Evolutionary conservation across 2,329 filamentous ascomycete species (phyloP).

Genomic region (Arthrobotrys musiformis): DNA sequence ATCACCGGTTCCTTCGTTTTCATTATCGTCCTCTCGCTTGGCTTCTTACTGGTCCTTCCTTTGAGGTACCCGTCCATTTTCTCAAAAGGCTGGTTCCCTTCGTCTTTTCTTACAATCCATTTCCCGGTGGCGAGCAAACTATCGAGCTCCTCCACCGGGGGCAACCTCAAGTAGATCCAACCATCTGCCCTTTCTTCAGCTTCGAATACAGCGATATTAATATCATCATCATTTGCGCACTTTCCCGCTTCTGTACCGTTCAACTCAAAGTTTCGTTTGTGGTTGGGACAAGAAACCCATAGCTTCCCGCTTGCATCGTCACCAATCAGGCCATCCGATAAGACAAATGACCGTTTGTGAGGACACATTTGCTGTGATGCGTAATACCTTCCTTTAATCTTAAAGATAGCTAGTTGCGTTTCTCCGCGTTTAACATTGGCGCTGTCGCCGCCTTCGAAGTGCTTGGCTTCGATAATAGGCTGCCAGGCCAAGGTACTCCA

Average conservation of each 20-base stretch:
- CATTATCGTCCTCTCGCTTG: constrained; percentile 45
- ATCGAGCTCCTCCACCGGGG: constrained; percentile 83
- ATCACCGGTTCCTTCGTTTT: constrained; percentile 34
- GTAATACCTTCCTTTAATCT: constrained; percentile 81
- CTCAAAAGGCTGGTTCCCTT: constrained; percentile 65
- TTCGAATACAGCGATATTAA: constrained; percentile 85
- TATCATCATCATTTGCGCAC: constrained; percentile 77
- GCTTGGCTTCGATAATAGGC: constrained; percentile 75
- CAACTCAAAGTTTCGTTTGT: constrained; percentile 90
- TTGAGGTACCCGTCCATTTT: constrained; percentile 66
- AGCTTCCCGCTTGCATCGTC: constrained; percentile 71
- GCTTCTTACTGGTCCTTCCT: constrained; percentile 64
- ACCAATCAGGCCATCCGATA: constrained; percentile 85
- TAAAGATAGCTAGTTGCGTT: constrained; percentile 88
- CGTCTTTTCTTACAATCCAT: constrained; percentile 81
- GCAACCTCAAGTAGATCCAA: constrained; percentile 81
- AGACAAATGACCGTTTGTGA: constrained; percentile 88
- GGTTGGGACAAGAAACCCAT: constrained; percentile 88
- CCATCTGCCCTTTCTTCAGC: constrained; percentile 80
- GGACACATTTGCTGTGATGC: constrained; percentile 95
- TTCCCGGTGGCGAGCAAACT: constrained; percentile 78
- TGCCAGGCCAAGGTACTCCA: constrained; percentile 80
- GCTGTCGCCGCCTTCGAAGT: constrained; percentile 75
- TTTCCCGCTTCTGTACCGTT: constrained; percentile 72
- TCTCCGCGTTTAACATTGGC: constrained; percentile 85